phyloP scores from a whole-genome alignment of 805 yeast genomes.

The Yarrowia sp. region DNA sequence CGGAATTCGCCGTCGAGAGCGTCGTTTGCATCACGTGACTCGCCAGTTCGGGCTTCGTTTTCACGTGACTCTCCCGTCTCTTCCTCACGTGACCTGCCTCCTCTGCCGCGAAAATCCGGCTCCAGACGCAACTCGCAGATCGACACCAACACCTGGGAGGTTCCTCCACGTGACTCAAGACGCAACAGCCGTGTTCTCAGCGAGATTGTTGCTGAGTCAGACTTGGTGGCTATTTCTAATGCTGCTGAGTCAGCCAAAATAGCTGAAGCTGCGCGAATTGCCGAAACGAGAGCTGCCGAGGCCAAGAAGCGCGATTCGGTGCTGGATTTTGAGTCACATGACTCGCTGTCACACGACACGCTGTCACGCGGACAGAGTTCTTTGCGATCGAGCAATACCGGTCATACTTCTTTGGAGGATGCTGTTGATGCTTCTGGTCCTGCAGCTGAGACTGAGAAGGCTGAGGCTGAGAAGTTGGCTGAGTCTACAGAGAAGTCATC shows the following conservation, averaged over 20 bases:
- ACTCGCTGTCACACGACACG: background rate
- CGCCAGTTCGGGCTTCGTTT: background rate
- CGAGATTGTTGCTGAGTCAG: background rate
- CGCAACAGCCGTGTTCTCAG: background rate
- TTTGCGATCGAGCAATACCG: background rate
- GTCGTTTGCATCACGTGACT: background rate
- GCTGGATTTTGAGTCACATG: background rate
- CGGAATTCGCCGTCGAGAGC: background rate
- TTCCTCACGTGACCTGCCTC: background rate
- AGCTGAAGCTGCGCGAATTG: background rate
- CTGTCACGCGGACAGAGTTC: conserved; percentile 1
- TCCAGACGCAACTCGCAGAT: background rate
- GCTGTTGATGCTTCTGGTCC: too few relatives aligned
- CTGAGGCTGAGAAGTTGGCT: too few relatives aligned
- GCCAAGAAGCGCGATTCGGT: background rate
- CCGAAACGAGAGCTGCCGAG: background rate
- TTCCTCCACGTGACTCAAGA: background rate
- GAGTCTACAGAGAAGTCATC: too few relatives aligned
- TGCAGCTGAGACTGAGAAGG: too few relatives aligned
- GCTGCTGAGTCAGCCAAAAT: background rate
- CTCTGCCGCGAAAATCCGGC: background rate
- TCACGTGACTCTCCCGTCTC: background rate
- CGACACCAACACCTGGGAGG: conserved; percentile 9
- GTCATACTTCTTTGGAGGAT: conserved; percentile 11
- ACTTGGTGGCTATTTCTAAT: background rate